Evolutionary conservation across 2,329 filamentous ascomycete species (phyloP), one percentile per base, ranked within the genome.

Genomic region (Proliferodiscus dingleyae): DNA sequence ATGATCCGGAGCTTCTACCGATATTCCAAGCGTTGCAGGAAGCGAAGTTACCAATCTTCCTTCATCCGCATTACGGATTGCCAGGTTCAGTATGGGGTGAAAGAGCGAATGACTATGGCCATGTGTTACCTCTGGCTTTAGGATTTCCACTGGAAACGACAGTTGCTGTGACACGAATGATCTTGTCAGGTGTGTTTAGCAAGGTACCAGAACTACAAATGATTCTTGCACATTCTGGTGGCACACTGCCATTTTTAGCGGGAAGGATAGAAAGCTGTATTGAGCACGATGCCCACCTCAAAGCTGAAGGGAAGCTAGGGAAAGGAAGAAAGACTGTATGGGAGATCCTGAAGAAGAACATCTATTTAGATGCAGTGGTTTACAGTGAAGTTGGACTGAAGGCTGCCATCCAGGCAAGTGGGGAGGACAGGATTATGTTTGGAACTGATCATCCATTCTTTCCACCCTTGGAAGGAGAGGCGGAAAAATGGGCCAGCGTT

Each of bases 101-200:
- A 0, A 72, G 84, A 6, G 79, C 78, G 0, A 70, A 65, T 32
- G 82, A 84, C 49, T 95, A 94, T 61, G 90, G 90, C 0, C 90
- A 95, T 63, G 89, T 95, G 1, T 73, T 96, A 2, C 87, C 89
- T 0, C 71, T 96, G 0, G 87, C 89, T 0, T 70, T 96, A 3
- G 90, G 90, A 0, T 95, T 95, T 62, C 89, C 90, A 0, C 78
- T 96, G 55, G 90, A 96, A 68, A 96, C 90, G 1, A 95, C 90
- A 1, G 91, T 96, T 56, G 88, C 89, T 0, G 83, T 95, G 2
- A 81, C 87, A 3, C 75, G 90, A 37, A 94, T 96, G 88, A 82
- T 89, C 43, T 71, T 96, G n/a, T 78, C 84, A 0, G 87, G 88
- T 0, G 85, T 94, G 0, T 95, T 93, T 65, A 89, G 95, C 64